A percentile compares a stretch with the other conserved stretches of the same genome.
Conservation (phyloP, 495 filamentous ascomycete species). For the Glutinoglossum americanum region DNA sequence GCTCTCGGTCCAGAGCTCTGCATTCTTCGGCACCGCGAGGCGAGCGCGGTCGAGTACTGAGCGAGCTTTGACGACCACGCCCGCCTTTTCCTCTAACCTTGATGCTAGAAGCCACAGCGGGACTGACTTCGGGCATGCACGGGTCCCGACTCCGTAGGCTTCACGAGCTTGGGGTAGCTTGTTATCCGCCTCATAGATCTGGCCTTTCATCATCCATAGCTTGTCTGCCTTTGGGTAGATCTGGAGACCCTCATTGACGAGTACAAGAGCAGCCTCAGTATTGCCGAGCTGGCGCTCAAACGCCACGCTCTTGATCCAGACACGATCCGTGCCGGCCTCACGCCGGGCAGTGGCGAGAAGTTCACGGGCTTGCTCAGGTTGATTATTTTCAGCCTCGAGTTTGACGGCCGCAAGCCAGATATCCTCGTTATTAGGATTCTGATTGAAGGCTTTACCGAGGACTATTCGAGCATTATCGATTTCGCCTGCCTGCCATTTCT, state of each 20-base stretch:
- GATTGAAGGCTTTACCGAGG: constrained; percentile 68
- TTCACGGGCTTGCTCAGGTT: constrained; percentile 58
- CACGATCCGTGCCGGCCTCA: constrained; percentile 79
- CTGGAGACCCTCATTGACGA: constrained; percentile 70
- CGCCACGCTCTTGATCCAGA: constrained; percentile 87
- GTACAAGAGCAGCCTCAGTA: constrained; percentile 55
- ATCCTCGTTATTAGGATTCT: constrained; percentile 88
- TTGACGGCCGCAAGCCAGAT: constrained; percentile 94
- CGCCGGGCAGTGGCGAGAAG: constrained; percentile 61
- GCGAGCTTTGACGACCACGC: constrained; percentile 73
- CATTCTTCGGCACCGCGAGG: constrained; percentile 61
- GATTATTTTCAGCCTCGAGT: constrained; percentile 68
- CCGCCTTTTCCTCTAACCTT: constrained; percentile 67
- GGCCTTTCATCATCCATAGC: constrained; percentile 96
- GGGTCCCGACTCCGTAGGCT: constrained; percentile 73
- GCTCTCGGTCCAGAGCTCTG: constrained; percentile 75
- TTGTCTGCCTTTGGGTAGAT: constrained; percentile 75
- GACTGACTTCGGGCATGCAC: constrained; percentile 61
- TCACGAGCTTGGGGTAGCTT: constrained; percentile 72
- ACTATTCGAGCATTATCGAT: constrained; percentile 68
- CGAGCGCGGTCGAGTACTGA: constrained; percentile 79
- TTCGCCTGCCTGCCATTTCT: constrained; percentile 73
- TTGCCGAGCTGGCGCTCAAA: constrained; percentile 76
- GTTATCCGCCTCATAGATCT: constrained; percentile 69
- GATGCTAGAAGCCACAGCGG: constrained; percentile 78